Conservation (phyloP, 2,329 filamentous ascomycete species). For the Byssochlamys sp. region DNA sequence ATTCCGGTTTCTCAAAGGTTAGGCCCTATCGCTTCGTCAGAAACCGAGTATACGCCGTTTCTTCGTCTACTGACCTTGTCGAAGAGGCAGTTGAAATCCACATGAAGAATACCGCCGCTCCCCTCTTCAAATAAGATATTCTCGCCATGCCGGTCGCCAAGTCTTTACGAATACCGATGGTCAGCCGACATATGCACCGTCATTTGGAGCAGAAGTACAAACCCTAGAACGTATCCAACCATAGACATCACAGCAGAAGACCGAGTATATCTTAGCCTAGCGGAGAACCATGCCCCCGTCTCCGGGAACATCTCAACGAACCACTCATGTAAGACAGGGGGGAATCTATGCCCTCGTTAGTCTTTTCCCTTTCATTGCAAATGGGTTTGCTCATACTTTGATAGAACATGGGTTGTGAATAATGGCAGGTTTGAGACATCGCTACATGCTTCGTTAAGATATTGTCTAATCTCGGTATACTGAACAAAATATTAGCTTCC, state of each 20-base stretch:
- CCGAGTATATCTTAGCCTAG: slow-evolving; percentile 78
- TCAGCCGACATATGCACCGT: slow-evolving; percentile 3
- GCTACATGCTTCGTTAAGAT: slow-evolving; percentile 57
- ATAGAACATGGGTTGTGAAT: slow-evolving; percentile 58
- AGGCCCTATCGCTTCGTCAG: slow-evolving; percentile 45
- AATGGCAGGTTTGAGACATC: slow-evolving; percentile 54
- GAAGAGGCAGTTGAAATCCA: slow-evolving; percentile 99
- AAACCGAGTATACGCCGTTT: slow-evolving; percentile 6
- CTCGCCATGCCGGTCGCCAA: slow-evolving; percentile 92
- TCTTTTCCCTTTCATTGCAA: not conserved
- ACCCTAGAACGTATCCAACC: slow-evolving; percentile 82
- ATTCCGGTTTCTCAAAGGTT: slow-evolving; percentile 87
- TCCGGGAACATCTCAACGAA: slow-evolving; percentile 92
- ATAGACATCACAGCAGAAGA: slow-evolving; percentile 99
- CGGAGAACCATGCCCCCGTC: slow-evolving; percentile 82
- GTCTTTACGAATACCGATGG: slow-evolving; percentile 28
- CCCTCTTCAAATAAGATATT: slow-evolving; percentile 93
- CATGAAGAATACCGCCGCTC: slow-evolving; percentile 88
- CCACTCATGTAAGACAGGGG: slow-evolving; percentile 81
- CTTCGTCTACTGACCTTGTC: slow-evolving; percentile 53
- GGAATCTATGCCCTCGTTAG: slow-evolving; percentile 48
- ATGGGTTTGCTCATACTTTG: slow-evolving; percentile 22
- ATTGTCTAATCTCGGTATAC: slow-evolving; percentile 55
- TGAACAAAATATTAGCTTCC: slow-evolving; percentile 30
- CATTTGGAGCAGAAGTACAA: slow-evolving; percentile 8